Base-by-base conservation (phyloP, 306 rosid species). In the Ochetophila trinervis region DNA sequence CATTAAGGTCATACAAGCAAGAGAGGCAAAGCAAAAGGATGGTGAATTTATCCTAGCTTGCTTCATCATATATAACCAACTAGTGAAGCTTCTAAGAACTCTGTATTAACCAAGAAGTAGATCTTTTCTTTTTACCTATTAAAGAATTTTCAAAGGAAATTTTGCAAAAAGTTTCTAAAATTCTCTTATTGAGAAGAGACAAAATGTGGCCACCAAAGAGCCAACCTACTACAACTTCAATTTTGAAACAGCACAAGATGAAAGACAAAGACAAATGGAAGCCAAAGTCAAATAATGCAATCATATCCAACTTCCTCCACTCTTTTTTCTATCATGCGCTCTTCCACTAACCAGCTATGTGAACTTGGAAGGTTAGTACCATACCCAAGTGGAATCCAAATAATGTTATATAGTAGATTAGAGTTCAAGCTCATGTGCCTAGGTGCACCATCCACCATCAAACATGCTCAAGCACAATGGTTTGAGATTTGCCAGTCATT, bases 401-500 rank as follows among this genome's bases (percentile, higher is more conserved):
- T 15, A 49, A 67, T 24, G 8, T 56, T n/a, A 66, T 14, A 40
- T 45, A 37, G 34, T n/a, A 40, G 51, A 73, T 49, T 5, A 34
- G 24, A 62, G 44, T 62, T 70, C 65, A 70, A 51, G 45, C 57
- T 49, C 32, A 49, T 54, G 36, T n/a, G 65, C 78, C 21, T 30
- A 17, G 16, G 60, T 24, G 54, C 67, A 61, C 20, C 8, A 57
- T 71, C 59, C 58, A 60, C 16, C 27, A 12, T 47, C 18, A 44
- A 19, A 66, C 23, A 42, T 53, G 32, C 24, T 36, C 2, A 8
- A 54, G 36, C 54, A 42, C 45, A 44, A 32, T 10, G 50, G 53
- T 52, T 58, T 65, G 48, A 32, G 66, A 36, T 52, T 71, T 66
- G 55, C 57, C 0, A 44, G 60, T 18, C 42, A 27, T 30, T 49